Percentiles rank a stretch among this genome's conserved stretches.
Evolutionary conservation across 106 monocot genomes (phyloP).

Genomic region (Posidonia australis): DNA sequence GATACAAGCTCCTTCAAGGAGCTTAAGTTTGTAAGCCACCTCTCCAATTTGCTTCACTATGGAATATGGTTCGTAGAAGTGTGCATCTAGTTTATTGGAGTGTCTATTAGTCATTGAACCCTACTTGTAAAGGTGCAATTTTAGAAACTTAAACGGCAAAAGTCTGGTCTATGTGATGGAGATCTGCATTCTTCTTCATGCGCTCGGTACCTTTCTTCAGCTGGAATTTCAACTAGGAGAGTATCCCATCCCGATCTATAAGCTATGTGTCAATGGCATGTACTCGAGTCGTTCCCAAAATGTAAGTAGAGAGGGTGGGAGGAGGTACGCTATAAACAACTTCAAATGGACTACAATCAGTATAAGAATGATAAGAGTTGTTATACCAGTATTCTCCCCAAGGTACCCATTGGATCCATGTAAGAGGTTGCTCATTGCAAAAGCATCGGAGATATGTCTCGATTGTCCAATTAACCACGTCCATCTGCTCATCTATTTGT

Average conservation of each 20-base stretch:
- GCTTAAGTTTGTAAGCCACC: no score
- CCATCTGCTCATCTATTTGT: not conserved
- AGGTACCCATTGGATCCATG: not conserved
- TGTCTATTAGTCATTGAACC: not conserved
- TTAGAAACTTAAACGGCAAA: not conserved
- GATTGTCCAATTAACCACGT: no score
- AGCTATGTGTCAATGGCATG: no score
- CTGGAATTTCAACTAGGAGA: not conserved
- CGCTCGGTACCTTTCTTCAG: not conserved
- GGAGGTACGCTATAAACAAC: no score
- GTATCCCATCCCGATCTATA: not conserved
- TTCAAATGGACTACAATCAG: no score
- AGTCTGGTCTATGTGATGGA: not conserved
- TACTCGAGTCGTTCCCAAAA: no score
- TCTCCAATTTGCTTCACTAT: not conserved
- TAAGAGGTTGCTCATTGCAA: not conserved
- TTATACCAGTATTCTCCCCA: slow-evolving; percentile 4
- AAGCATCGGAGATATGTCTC: slow-evolving; percentile 4
- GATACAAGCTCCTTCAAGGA: not conserved
- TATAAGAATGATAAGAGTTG: not conserved
- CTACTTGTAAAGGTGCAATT: not conserved
- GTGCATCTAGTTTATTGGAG: not conserved
- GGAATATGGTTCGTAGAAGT: not conserved
- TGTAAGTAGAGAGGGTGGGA: no score
- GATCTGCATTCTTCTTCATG: not conserved